Conservation (phyloP, 257 asterid genomes). For the Dorcoceras hygrometricum region DNA sequence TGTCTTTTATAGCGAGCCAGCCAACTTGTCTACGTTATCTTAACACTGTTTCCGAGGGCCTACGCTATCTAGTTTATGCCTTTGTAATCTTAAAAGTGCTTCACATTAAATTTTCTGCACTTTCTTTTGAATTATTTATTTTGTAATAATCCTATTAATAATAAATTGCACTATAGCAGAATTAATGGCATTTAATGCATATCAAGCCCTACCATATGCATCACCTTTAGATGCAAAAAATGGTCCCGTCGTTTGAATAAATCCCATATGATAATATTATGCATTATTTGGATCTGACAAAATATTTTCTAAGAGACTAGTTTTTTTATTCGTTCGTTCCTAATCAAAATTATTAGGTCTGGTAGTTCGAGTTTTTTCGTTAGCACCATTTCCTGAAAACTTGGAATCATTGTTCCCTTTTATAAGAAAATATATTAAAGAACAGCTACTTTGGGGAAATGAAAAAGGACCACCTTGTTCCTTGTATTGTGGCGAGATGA, state of each 20-base stretch:
- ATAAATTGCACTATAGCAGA: not conserved
- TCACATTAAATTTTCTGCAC: conserved; percentile 1
- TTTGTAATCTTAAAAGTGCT: conserved; percentile 36
- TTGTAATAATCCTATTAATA: too few species aligned
- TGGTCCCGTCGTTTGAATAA: conserved; percentile 24
- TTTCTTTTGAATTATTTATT: not conserved
- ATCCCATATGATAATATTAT: not conserved
- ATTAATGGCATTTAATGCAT: conserved; percentile 16
- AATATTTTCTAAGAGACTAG: too few species aligned
- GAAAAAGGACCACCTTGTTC: conserved; percentile 23
- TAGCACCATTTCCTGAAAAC: not conserved
- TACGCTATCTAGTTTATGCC: conserved; percentile 33
- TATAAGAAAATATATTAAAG: too few species aligned
- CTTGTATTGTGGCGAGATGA: conserved; percentile 29
- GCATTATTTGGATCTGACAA: not conserved
- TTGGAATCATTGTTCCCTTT: not conserved
- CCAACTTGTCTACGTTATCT: conserved; percentile 21
- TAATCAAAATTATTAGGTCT: too few species aligned
- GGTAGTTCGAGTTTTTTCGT: too few species aligned
- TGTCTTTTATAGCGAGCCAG: not conserved
- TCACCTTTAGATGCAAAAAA: conserved; percentile 22
- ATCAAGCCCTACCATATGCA: conserved; percentile 31
- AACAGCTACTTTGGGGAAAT: conserved; percentile 4
- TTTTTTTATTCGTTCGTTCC: too few species aligned
- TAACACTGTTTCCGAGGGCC: conserved; percentile 22